Percentiles rank a stretch among this genome's conserved stretches.
phyloP scores from a whole-genome alignment of 331 rosid species.

The Malus hybrid region DNA sequence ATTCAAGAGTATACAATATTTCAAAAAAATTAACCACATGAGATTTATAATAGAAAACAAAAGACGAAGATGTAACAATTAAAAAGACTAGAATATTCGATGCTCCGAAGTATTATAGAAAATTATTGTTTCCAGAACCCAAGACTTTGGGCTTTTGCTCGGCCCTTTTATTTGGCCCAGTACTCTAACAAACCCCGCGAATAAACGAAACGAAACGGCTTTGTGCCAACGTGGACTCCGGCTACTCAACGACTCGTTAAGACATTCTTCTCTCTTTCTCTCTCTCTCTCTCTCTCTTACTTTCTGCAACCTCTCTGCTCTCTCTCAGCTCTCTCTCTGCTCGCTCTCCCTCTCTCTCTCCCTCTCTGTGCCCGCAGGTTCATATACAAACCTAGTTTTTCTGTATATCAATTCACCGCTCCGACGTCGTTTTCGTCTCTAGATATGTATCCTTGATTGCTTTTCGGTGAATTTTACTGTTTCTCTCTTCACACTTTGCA shows the following conservation, averaged over 20 bases:
- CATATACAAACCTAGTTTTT: not conserved
- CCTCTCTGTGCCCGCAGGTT: not conserved
- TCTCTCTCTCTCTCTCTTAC: too few species aligned
- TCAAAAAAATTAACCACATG: too few species aligned
- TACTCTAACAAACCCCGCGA: not conserved
- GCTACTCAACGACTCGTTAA: slow-evolving; percentile 5
- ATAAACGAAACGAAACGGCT: slow-evolving; percentile 12
- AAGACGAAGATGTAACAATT: too few species aligned
- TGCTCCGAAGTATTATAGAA: accelerated
- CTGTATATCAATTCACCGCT: not conserved
- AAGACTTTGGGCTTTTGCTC: not conserved
- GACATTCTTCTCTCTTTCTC: not conserved
- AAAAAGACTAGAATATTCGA: too few species aligned
- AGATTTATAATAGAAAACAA: too few species aligned
- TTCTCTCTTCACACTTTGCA: not conserved
- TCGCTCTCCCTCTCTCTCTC: too few species aligned
- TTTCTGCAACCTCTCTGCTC: not conserved
- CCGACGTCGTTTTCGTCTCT: not conserved
- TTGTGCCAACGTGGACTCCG: slow-evolving; percentile 29
- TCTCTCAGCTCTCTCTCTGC: not conserved
- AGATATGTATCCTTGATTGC: not conserved
- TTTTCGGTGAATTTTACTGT: not conserved
- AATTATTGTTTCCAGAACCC: not conserved
- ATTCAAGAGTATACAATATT: too few species aligned
- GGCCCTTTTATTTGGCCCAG: not conserved